A percentile compares a stretch with the other conserved stretches of the same genome.
Conservation (phyloP, 371 early-diverging fungal genomes). For the Mortierella sp. region DNA sequence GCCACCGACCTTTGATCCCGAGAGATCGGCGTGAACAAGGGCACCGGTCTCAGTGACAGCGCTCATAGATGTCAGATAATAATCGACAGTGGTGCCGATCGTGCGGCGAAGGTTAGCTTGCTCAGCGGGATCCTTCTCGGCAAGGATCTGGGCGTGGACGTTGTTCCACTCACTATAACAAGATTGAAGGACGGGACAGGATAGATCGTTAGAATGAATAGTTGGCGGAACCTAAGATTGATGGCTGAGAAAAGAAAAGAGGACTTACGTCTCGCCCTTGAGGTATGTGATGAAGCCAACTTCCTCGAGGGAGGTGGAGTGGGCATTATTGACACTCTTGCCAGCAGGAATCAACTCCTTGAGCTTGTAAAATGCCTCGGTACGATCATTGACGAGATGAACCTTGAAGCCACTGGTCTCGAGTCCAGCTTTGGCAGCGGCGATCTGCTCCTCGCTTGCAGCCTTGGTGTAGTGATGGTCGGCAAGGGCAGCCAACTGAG, state of each 20-base stretch:
- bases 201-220: not conserved
- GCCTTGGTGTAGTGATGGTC: slow-evolving; percentile 42
- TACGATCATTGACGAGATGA: slow-evolving; percentile 30
- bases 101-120: slow-evolving; percentile 47
- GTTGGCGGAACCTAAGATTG: not conserved
- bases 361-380: slow-evolving; percentile 49
- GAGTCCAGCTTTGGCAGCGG: slow-evolving; percentile 47
- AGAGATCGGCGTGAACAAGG: slow-evolving; percentile 48
- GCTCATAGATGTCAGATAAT: slow-evolving; percentile 45
- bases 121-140: slow-evolving; percentile 44
- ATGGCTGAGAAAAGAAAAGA: not conserved
- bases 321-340: slow-evolving; percentile 50
- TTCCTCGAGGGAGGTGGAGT: slow-evolving; percentile 58
- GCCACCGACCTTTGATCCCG: slow-evolving; percentile 53
- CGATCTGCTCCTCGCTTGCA: slow-evolving; percentile 39
- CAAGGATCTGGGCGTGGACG: slow-evolving; percentile 45
- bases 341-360: slow-evolving; percentile 55
- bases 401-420: slow-evolving; percentile 52
- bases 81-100: slow-evolving; percentile 46
- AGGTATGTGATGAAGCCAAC: slow-evolving; percentile 57
- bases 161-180: slow-evolving; percentile 45
- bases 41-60: slow-evolving; percentile 54
- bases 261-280: slow-evolving; percentile 47
- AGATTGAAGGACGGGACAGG: not conserved
- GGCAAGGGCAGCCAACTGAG: slow-evolving; percentile 38